A percentile compares a stretch with the other conserved stretches of the same genome.
These are phyloP conservation scores for Coemansia sp. DNA, from an alignment of 192 early-diverging fungal species.

Conservation along the genomic window DNA sequence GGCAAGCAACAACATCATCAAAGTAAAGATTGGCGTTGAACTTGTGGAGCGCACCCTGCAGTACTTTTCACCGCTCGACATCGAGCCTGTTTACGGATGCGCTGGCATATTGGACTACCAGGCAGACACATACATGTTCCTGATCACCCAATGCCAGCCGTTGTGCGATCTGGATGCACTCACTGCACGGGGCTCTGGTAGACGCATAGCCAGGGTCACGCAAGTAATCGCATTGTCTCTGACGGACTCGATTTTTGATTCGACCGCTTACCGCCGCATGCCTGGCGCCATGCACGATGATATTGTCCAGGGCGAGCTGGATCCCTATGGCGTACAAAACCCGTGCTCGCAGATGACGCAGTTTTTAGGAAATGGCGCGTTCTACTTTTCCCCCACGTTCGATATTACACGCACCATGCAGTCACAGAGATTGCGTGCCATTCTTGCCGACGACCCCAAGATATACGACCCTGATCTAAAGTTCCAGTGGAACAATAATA, in stretches of 20 bases:
- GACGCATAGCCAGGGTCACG: constrained; percentile 61
- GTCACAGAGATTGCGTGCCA: constrained; percentile 56
- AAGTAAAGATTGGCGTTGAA: constrained; percentile 20
- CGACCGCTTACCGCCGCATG: constrained; percentile 33
- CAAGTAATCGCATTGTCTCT: constrained; percentile 80
- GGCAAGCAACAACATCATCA: constrained; percentile 5
- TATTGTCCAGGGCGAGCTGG: constrained; percentile 40
- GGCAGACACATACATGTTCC: constrained; percentile 67
- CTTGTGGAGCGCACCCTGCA: constrained; percentile 16
- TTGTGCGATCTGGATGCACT: constrained; percentile 63
- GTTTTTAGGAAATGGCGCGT: constrained; percentile 81
- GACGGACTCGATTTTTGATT: constrained; percentile 69
- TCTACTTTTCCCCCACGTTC: constrained; percentile 88
- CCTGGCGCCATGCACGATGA: constrained; percentile 48
- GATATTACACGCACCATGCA: constrained; percentile 86
- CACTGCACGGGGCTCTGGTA: constrained; percentile 48
- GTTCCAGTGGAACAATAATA: constrained; percentile 91
- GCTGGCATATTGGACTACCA: constrained; percentile 51
- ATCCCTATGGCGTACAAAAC: constrained; percentile 57
- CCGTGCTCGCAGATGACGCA: constrained; percentile 76
- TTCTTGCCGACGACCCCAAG: constrained; percentile 40
- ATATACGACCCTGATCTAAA: constrained; percentile 58
- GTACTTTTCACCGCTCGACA: constrained; percentile 39
- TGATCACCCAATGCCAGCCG: constrained; percentile 65
- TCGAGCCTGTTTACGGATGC: constrained; percentile 51